Percentiles rank a stretch among this genome's conserved stretches.
phyloP scores from a whole-genome alignment of 78 protist species.

The Andalucia godoyi region DNA sequence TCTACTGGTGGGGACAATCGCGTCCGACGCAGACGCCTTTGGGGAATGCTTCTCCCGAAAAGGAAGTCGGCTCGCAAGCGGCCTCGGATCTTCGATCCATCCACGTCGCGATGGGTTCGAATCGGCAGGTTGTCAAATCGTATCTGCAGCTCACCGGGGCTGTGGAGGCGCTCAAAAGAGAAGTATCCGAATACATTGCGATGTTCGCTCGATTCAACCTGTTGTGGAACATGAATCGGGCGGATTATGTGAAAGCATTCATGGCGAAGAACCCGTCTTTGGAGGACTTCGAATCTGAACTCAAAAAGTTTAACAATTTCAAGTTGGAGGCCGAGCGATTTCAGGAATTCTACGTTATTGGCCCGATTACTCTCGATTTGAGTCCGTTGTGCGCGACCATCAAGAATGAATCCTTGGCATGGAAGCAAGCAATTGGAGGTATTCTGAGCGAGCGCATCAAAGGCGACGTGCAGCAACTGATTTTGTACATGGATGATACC shows the following conservation, averaged over 20 bases:
- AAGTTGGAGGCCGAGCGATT: slow-evolving; percentile 7
- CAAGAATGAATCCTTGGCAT: slow-evolving; percentile 14
- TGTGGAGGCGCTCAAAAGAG: slow-evolving; percentile 7
- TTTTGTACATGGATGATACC: not conserved
- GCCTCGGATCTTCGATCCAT: not conserved
- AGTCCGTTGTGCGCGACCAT: slow-evolving; percentile 9
- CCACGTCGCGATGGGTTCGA: not conserved
- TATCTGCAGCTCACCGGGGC: slow-evolving; percentile 36
- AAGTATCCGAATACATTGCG: not conserved
- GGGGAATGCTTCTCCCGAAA: no score
- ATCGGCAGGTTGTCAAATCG: slow-evolving; percentile 6
- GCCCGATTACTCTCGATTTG: slow-evolving; percentile 11
- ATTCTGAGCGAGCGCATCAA: slow-evolving; percentile 11
- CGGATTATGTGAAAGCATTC: slow-evolving; percentile 6
- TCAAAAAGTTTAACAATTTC: slow-evolving; percentile 6
- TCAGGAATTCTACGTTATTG: slow-evolving; percentile 2
- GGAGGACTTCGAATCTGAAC: slow-evolving; percentile 28
- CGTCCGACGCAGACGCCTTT: no score
- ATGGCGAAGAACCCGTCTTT: slow-evolving; percentile 4
- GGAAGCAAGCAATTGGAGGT: slow-evolving; percentile 20
- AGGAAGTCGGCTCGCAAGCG: not conserved
- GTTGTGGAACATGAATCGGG: not conserved
- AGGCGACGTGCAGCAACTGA: not conserved
- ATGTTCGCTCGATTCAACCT: not conserved
- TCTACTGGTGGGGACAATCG: not conserved